A percentile compares a stretch with the other conserved stretches of the same genome.
Conservation (phyloP, 352 stramenopile genomes). For the Blastocystis sp. region DNA sequence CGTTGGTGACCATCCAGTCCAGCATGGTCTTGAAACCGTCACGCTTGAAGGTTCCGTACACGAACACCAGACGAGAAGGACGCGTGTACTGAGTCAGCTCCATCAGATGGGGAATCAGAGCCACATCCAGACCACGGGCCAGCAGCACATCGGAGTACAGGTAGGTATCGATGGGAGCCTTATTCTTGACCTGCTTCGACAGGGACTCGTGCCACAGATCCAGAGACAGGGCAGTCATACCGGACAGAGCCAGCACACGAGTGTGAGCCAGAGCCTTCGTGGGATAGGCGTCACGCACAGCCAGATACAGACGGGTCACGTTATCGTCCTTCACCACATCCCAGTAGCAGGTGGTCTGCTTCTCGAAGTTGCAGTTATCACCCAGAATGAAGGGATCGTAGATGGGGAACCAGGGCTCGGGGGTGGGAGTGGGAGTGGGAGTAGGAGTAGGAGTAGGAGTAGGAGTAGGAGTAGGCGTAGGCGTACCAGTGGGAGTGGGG, state of each 20-base stretch:
- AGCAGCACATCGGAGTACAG: constrained; percentile 6
- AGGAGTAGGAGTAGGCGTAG: too few relatives aligned
- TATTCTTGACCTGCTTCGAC: background rate
- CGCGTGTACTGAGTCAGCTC: background rate
- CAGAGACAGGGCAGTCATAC: background rate
- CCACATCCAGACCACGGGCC: background rate
- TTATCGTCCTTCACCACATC: constrained; percentile 4
- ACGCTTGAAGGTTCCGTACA: background rate
- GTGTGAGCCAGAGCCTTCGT: constrained; percentile 14
- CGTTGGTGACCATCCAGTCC: constrained; percentile 7
- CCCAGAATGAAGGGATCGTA: constrained; percentile 9
- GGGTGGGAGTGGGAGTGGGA: background rate
- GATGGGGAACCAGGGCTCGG: background rate
- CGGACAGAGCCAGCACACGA: constrained; percentile 15
- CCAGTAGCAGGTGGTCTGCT: background rate
- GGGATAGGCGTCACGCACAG: constrained; percentile 4
- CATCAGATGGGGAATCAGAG: background rate
- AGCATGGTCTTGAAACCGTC: background rate
- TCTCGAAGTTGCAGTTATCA: constrained; percentile 30
- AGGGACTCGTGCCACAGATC: background rate
- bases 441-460: background rate
- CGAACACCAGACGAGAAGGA: constrained; percentile 41
- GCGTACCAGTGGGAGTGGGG: too few relatives aligned
- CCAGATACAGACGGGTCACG: background rate
- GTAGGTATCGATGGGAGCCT: constrained; percentile 12